Percentiles rank a stretch among this genome's conserved stretches.
These are phyloP conservation scores for Neurospora tetraspora DNA, from an alignment of 495 filamentous ascomycete species.

Conservation along the genomic window DNA sequence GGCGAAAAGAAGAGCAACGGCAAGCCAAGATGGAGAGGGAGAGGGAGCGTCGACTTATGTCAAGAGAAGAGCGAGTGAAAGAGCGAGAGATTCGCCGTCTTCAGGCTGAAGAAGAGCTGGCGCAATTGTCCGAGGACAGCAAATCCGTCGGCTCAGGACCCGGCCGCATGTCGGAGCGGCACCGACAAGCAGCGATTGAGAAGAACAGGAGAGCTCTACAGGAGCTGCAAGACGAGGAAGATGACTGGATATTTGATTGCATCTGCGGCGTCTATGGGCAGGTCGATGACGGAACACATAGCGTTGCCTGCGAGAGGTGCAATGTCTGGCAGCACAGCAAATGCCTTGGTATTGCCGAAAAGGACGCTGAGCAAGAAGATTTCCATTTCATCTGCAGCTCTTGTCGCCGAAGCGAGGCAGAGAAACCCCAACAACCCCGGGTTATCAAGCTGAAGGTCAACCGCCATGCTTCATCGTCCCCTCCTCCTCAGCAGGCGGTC, in stretches of 20 bases:
- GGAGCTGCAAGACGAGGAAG: slow-evolving; percentile 60
- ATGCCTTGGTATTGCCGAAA: slow-evolving; percentile 69
- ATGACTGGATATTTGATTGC: slow-evolving; percentile 93
- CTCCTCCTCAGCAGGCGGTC: slow-evolving; percentile 1
- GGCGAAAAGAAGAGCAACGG: slow-evolving; percentile 57
- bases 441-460: slow-evolving; percentile 65
- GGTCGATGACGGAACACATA: slow-evolving; percentile 87
- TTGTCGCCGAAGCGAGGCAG: slow-evolving; percentile 48
- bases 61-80: slow-evolving; percentile 70
- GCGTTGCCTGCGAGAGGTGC: slow-evolving; percentile 89
- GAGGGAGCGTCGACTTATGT: slow-evolving; percentile 70
- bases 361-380: slow-evolving; percentile 72
- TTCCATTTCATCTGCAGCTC: slow-evolving; percentile 81
- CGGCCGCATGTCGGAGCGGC: slow-evolving; percentile 64
- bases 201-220: slow-evolving; percentile 63
- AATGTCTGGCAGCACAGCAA: slow-evolving; percentile 94
- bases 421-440: slow-evolving; percentile 33
- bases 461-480: slow-evolving; percentile 32
- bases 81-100: slow-evolving; percentile 75
- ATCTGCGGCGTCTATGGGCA: slow-evolving; percentile 82
- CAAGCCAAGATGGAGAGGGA: slow-evolving; percentile 61
- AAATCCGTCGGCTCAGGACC: slow-evolving; percentile 53
- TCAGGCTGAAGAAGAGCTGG: slow-evolving; percentile 72
- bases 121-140: slow-evolving; percentile 66
- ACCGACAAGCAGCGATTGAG: slow-evolving; percentile 68